These are phyloP conservation scores for Epicoccum nigrum DNA, from an alignment of 2,329 filamentous ascomycete genomes.

Conservation along the genomic window DNA sequence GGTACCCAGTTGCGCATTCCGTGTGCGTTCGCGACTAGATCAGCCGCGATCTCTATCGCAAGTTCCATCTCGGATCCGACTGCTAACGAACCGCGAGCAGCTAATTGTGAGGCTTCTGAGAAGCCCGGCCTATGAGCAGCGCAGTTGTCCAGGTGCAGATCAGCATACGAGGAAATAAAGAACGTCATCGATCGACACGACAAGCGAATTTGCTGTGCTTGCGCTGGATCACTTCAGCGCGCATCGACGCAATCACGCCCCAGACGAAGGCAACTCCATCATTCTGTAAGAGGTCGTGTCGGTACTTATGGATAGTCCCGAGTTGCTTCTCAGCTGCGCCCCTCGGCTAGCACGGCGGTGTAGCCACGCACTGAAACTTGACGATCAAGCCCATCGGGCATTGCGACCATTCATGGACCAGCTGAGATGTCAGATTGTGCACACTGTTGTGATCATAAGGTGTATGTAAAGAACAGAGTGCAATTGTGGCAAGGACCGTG, in stretches of 20 bases:
- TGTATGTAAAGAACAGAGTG: slow-evolving; percentile 9
- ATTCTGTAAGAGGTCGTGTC: neutral
- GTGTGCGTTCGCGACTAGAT: neutral
- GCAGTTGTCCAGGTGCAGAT: too few relatives aligned
- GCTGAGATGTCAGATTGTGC: neutral
- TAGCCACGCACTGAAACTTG: neutral
- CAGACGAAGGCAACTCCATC: too few relatives aligned
- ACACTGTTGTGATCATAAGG: neutral
- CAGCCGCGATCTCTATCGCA: too few relatives aligned
- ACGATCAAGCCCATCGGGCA: neutral
- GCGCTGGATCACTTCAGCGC: too few relatives aligned
- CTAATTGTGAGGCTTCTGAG: too few relatives aligned
- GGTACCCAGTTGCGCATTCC: neutral
- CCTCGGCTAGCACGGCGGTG: slow-evolving; percentile 1
- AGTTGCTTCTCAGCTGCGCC: neutral
- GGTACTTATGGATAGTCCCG: neutral
- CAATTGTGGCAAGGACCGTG: slow-evolving; percentile 10
- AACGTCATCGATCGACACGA: too few relatives aligned
- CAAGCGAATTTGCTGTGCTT: too few relatives aligned
- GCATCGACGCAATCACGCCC: too few relatives aligned
- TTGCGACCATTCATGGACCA: neutral
- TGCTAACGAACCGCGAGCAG: too few relatives aligned
- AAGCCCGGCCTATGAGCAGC: too few relatives aligned
- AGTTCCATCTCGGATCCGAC: too few relatives aligned
- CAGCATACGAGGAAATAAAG: too few relatives aligned